These are phyloP conservation scores for Meripilus lineatus DNA, from an alignment of 1,284 basidiomycete species.

Conservation along the genomic window DNA sequence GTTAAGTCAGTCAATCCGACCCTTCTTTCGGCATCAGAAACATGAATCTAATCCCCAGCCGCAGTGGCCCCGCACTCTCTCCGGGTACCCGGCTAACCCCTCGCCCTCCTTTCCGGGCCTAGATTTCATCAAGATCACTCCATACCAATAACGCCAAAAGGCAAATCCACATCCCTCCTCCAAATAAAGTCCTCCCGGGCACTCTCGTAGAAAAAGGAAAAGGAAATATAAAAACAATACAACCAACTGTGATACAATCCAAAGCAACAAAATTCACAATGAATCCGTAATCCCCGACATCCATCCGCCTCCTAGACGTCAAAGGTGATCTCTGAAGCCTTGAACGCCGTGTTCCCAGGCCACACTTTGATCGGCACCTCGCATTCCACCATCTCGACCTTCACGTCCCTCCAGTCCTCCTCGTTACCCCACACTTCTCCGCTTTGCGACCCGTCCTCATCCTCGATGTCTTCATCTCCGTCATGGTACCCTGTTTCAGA, in stretches of 20 bases:
- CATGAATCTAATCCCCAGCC: no score
- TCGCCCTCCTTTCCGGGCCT: no score
- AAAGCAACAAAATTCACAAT: no score
- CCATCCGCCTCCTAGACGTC: conserved; percentile 37
- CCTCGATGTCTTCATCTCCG: conserved; percentile 39
- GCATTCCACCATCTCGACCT: conserved; percentile 83
- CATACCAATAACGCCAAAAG: background rate
- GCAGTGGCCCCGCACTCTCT: no score
- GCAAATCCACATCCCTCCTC: background rate
- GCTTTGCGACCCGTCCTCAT: conserved; percentile 33
- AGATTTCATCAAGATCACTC: no score
- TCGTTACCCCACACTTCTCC: conserved; percentile 54
- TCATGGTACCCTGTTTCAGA: conserved; percentile 51
- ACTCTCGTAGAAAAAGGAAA: conserved; percentile 13
- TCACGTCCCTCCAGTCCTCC: conserved; percentile 58
- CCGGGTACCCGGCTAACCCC: no score
- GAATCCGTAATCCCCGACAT: no score
- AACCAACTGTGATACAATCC: background rate
- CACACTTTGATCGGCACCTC: conserved; percentile 86
- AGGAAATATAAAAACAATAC: background rate
- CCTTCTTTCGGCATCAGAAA: no score
- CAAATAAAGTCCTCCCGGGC: conserved; percentile 9
- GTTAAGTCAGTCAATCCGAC: no score
- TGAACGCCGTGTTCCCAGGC: conserved; percentile 86
- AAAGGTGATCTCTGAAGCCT: conserved; percentile 73